phyloP scores from a whole-genome alignment of 148 eudicot genomes.

The Chenopodium album region DNA sequence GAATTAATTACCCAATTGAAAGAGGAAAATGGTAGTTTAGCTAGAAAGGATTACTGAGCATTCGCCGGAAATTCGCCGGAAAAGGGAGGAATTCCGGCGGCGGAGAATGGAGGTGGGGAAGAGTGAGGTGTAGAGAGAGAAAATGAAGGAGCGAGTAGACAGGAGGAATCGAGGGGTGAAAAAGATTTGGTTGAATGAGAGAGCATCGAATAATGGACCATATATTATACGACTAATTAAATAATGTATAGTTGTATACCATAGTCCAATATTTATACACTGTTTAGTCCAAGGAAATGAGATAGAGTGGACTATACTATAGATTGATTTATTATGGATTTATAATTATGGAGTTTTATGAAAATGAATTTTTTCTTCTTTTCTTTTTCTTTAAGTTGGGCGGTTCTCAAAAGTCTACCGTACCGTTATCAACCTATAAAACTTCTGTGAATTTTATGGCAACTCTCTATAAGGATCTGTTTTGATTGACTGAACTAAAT shows the following conservation, averaged over 20 bases:
- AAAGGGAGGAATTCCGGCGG: slow-evolving; percentile 1
- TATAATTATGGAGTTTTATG: too few relatives aligned
- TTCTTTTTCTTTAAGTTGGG: background rate
- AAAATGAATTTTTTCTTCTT: too few relatives aligned
- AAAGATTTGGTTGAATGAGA: background rate
- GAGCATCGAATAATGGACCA: slow-evolving; percentile 14
- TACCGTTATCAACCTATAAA: background rate
- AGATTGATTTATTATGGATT: background rate
- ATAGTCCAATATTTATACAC: background rate
- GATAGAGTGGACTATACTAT: background rate
- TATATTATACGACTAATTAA: background rate
- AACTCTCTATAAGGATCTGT: too few relatives aligned
- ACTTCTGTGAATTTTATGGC: too few relatives aligned
- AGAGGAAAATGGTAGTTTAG: background rate
- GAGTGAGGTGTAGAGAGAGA: slow-evolving; percentile 1
- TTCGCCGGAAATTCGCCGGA: background rate
- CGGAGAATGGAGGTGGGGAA: slow-evolving; percentile 2
- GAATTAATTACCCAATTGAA: background rate
- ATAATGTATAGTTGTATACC: background rate
- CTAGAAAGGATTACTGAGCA: background rate
- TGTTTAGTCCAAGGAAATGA: background rate
- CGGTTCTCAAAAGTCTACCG: slow-evolving; percentile 10
- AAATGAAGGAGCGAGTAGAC: slow-evolving; percentile 9
- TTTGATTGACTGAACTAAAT: too few relatives aligned
- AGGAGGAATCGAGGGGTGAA: slow-evolving; percentile 18